Evolutionary conservation across 257 asterid genomes (phyloP).

Genomic region (Euphrasia confusa): DNA sequence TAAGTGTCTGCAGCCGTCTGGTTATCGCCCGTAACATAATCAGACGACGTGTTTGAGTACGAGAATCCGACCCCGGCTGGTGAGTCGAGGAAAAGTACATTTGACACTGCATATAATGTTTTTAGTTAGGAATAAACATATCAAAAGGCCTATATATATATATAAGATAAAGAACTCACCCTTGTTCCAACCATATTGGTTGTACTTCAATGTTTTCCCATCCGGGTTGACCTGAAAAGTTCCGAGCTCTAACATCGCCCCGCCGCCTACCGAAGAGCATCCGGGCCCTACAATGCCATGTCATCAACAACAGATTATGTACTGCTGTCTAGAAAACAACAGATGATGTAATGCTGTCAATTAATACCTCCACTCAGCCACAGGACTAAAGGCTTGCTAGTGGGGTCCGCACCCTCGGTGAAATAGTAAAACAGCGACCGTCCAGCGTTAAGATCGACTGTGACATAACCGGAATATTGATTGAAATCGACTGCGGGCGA

Average conservation of each 20-base stretch:
- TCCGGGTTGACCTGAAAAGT: conserved; percentile 63
- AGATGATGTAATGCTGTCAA: no score
- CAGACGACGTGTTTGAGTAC: conserved; percentile 56
- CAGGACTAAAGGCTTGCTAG: background rate
- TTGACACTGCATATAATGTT: conserved; percentile 49
- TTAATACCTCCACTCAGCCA: conserved; percentile 1
- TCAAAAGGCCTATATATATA: no score
- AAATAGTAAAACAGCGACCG: background rate
- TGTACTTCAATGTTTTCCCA: conserved; percentile 47
- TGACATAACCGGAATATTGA: background rate
- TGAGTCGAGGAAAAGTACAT: conserved; percentile 60
- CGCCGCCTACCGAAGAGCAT: conserved; percentile 72
- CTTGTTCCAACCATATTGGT: conserved; percentile 55
- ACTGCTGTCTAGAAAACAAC: no score
- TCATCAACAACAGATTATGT: background rate
- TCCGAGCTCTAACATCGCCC: conserved; percentile 64
- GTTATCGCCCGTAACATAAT: conserved; percentile 47
- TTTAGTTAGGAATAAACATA: no score
- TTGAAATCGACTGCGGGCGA: conserved; percentile 11
- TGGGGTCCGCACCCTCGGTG: background rate
- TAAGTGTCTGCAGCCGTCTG: conserved; percentile 53
- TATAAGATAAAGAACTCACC: conserved; percentile 24
- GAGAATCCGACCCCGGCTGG: conserved; percentile 83
- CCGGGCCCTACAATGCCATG: conserved; percentile 54
- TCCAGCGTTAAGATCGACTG: background rate